Percentiles rank a stretch among this genome's conserved stretches.
Conservation (phyloP, 2,329 filamentous ascomycete species). For the Neonectria ditissima region DNA sequence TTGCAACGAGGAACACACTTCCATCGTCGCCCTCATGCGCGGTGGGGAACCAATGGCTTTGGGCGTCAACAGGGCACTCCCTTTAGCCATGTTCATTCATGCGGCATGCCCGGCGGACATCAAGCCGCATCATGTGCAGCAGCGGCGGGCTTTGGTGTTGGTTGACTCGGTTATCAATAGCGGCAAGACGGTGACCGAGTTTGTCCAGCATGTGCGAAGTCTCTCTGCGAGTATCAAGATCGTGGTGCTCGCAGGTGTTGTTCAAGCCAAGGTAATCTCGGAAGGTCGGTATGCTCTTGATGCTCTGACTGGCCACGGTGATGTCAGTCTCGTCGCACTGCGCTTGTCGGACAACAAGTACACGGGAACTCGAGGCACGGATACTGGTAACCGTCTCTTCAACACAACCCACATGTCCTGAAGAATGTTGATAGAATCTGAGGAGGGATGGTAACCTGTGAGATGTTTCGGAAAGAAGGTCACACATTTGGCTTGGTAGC, state of each 20-base stretch:
- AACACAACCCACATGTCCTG: neutral
- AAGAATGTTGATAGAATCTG: neutral
- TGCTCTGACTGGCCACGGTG: neutral
- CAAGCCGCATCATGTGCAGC: neutral
- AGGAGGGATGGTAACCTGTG: no score
- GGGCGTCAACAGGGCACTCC: neutral
- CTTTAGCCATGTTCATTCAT: neutral
- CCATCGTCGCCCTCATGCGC: constrained; percentile 1
- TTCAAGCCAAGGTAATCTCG: neutral
- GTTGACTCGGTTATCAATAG: neutral
- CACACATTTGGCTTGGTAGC: neutral
- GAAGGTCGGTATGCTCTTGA: neutral
- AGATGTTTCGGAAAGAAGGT: neutral
- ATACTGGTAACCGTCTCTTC: neutral
- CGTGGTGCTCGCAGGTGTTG: neutral
- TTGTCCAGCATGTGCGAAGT: neutral
- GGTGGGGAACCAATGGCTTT: neutral
- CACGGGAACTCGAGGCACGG: neutral
- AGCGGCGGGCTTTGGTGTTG: neutral
- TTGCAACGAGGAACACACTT: neutral
- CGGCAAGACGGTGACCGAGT: neutral
- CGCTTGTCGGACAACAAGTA: neutral
- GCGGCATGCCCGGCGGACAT: neutral
- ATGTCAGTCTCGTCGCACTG: neutral
- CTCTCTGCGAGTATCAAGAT: neutral